Base-by-base conservation (phyloP, 257 asterid genomes). In the Cynanchum wilfordii region DNA sequence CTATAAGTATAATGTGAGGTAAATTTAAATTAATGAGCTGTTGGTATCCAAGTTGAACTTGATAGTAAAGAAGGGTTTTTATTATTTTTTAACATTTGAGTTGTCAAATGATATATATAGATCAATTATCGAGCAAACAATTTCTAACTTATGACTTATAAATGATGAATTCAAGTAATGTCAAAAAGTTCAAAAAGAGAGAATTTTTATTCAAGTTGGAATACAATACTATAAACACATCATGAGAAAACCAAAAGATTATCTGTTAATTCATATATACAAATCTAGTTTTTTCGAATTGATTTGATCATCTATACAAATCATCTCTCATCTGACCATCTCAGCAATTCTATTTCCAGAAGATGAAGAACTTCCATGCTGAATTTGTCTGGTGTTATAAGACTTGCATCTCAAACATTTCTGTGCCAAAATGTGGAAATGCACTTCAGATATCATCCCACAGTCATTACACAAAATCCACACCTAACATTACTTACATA, bases 391-490 rank as follows among this genome's bases (percentile, higher is more conserved):
- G 13, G 95, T 88, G 73, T 86, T 88, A 64, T 88, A 88, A 19
- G 95, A 88, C 54, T 73, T 83, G 87, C 95, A 88, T 24, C 76
- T 73, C 52, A 78, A 65, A 74, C 95, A 88, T 75, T 88, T 88
- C 58, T 78, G 85, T 36, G 82, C 95, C 76, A 85, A 77, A 16
- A 88, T 42, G 70, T 88, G 88, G 56, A 79, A 86, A 71, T 82
- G 82, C 64, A 88, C 91, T 81, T 85, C 88, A 1, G 86, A 82
- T 6, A 75, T 85, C 44, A 76, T 84, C 7, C 88, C 83, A 72
- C 95, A 88, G 69, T 88, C 94, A 57, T 88, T 88, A 79, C 91
- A 88, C 0, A 88, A 84, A 44, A 86, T 88, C 91, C 91, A 86
- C 2, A 88, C 89, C 93, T 88, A 64, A 44, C 56, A 17, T 52